These are phyloP conservation scores for Exophiala lecanii-corni DNA, from an alignment of 2,329 filamentous ascomycete species.

Conservation along the genomic window DNA sequence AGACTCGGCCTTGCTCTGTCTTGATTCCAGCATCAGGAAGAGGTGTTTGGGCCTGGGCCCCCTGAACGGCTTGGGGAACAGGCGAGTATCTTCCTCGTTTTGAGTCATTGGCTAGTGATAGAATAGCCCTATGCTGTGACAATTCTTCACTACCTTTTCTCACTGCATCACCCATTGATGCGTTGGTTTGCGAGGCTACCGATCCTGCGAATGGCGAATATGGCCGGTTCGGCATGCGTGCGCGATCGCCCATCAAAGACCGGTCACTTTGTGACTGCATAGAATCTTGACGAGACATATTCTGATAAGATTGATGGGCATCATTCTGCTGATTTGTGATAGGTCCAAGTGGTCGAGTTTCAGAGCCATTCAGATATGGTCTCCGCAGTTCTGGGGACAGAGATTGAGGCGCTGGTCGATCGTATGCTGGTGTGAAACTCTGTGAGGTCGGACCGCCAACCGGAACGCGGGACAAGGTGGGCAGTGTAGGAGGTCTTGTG, in stretches of 20 bases:
- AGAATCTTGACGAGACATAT: constrained; percentile 27
- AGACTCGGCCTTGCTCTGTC: constrained; percentile 91
- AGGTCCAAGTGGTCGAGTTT: constrained; percentile 16
- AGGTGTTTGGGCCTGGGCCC: constrained; percentile 74
- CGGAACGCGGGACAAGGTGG: constrained; percentile 11
- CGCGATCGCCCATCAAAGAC: constrained; percentile 24
- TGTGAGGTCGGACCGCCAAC: constrained; percentile 9
- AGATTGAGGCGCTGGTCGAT: constrained; percentile 14
- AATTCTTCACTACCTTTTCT: constrained; percentile 51
- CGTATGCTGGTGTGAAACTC: constrained; percentile 5
- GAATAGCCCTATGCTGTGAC: constrained; percentile 60
- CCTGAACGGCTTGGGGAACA: constrained; percentile 87
- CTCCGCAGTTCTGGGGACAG: constrained; percentile 24
- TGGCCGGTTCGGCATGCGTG: constrained; percentile 28
- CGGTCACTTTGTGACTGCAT: constrained; percentile 26
- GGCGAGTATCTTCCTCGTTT: constrained; percentile 83
- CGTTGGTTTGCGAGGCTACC: constrained; percentile 30
- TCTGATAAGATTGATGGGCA: constrained; percentile 9
- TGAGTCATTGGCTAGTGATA: constrained; percentile 68
- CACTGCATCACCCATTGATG: constrained; percentile 35
- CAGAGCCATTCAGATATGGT: constrained; percentile 15
- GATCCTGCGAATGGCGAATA: constrained; percentile 35
- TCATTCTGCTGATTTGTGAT: constrained; percentile 17
- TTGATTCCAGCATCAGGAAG: constrained; percentile 88
- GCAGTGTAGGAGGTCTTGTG: constrained; percentile 22